A percentile compares a stretch with the other conserved stretches of the same genome.
These are phyloP conservation scores for Hansfordia pulvinata DNA, from an alignment of 2,329 filamentous ascomycete species.

Conservation along the genomic window DNA sequence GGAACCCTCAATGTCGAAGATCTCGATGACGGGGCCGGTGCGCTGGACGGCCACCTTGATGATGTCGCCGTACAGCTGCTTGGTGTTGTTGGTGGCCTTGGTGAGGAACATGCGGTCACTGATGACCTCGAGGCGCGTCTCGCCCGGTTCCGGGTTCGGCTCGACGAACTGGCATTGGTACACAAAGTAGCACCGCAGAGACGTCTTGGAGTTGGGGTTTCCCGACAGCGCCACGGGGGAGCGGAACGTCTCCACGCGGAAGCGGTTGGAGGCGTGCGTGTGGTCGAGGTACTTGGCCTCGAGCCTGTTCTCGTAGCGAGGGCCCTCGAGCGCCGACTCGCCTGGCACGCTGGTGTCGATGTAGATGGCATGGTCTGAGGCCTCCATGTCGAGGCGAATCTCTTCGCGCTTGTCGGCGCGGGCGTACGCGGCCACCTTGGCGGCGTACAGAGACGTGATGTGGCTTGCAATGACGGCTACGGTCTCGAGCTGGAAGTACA, in stretches of 20 bases:
- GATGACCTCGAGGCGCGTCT: constrained; percentile 83
- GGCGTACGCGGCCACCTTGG: constrained; percentile 87
- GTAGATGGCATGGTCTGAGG: constrained; percentile 88
- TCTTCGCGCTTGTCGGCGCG: constrained; percentile 89
- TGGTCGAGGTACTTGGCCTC: constrained; percentile 92
- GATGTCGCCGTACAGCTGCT: constrained; percentile 88
- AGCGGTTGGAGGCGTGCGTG: constrained; percentile 57
- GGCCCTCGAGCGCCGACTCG: constrained; percentile 59
- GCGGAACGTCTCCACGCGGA: constrained; percentile 94
- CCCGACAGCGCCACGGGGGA: constrained; percentile 69
- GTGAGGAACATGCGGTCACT: constrained; percentile 88
- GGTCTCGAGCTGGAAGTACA: constrained; percentile 88
- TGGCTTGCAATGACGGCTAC: constrained; percentile 82
- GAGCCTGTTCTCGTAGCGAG: constrained; percentile 86
- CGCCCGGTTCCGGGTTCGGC: constrained; percentile 56
- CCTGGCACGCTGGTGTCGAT: constrained; percentile 95
- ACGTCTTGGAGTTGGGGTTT: constrained; percentile 55
- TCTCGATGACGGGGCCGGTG: constrained; percentile 91
- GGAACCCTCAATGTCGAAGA: constrained; percentile 86
- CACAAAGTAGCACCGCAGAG: constrained; percentile 94
- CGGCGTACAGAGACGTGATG: constrained; percentile 91
- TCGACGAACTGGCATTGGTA: constrained; percentile 90
- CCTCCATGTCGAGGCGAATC: constrained; percentile 92
- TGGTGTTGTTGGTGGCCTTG: constrained; percentile 92
- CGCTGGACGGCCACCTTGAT: constrained; percentile 73